Evolutionary conservation across 768 basidiomycete genomes (phyloP).

Genomic region (Tephrocybe sp.): DNA sequence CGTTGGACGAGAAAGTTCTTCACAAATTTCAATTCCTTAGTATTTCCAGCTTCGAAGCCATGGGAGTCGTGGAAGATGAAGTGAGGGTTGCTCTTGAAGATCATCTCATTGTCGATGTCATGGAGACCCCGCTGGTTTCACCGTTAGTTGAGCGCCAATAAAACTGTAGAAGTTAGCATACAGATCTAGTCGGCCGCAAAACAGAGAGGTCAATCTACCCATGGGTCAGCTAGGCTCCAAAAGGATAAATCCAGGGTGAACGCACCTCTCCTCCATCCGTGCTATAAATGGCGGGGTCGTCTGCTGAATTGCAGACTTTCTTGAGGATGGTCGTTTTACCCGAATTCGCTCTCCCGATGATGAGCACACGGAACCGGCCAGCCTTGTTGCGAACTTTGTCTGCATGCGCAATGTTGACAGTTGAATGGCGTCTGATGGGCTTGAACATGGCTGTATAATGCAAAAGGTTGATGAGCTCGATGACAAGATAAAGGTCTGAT

Average conservation of each 20-base stretch:
- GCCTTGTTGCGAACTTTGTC: conserved; percentile 19
- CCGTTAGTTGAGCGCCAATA: background rate
- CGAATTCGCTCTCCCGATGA: conserved; percentile 40
- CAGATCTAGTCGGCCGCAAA: background rate
- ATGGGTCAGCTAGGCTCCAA: background rate
- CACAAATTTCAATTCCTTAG: conserved; percentile 3
- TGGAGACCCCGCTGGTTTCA: conserved; percentile 11
- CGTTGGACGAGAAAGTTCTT: conserved; percentile 11
- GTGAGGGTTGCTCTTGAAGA: conserved; percentile 11
- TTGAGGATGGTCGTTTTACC: conserved; percentile 42
- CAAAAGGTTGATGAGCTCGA: no score
- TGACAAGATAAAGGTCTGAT: no score
- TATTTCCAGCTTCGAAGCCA: conserved; percentile 19
- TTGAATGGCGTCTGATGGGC: background rate
- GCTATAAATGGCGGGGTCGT: conserved; percentile 30
- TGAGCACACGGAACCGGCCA: conserved; percentile 34
- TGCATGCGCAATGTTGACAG: background rate
- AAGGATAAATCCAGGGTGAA: background rate
- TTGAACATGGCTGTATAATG: no score
- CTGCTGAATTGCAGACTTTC: conserved; percentile 33
- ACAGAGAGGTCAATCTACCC: conserved; percentile 3
- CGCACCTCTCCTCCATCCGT: conserved; percentile 20
- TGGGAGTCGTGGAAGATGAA: conserved; percentile 15
- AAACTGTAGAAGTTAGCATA: background rate
- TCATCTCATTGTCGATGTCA: conserved; percentile 13